phyloP scores from a whole-genome alignment of 805 yeast species.

The Isabelozyma heimii region DNA sequence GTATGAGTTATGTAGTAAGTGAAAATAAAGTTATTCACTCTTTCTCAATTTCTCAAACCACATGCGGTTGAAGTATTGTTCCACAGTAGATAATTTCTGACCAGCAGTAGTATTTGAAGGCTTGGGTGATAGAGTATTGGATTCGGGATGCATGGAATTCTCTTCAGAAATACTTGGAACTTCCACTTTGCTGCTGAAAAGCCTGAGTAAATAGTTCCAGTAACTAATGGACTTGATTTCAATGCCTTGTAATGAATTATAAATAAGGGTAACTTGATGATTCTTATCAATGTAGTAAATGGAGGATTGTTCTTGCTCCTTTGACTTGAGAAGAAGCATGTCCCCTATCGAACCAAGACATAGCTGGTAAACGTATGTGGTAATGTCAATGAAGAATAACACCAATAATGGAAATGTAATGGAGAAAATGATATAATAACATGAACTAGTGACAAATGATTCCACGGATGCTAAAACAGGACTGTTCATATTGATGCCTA shows the following conservation, averaged over 20 bases:
- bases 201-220: not conserved
- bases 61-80: not conserved
- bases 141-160: not conserved
- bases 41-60: not conserved
- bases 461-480: not conserved
- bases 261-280: not conserved
- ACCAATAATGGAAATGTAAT: not conserved
- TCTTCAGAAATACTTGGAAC: not conserved
- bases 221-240: not conserved
- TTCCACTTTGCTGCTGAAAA: not conserved
- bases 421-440: not conserved
- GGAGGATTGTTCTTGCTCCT: not conserved
- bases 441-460: not conserved
- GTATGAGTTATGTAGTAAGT: not conserved
- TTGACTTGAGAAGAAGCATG: no score
- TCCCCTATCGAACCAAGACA: not conserved
- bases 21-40: not conserved
- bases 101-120: not conserved
- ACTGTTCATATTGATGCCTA: not conserved
- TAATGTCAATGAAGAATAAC: not conserved
- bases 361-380: not conserved
- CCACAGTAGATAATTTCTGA: not conserved
- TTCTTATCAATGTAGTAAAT: not conserved
- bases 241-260: not conserved
- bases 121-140: not conserved